Conservation (phyloP, 1,139 yeast genomes). For the Sugiyamaella novakii region DNA sequence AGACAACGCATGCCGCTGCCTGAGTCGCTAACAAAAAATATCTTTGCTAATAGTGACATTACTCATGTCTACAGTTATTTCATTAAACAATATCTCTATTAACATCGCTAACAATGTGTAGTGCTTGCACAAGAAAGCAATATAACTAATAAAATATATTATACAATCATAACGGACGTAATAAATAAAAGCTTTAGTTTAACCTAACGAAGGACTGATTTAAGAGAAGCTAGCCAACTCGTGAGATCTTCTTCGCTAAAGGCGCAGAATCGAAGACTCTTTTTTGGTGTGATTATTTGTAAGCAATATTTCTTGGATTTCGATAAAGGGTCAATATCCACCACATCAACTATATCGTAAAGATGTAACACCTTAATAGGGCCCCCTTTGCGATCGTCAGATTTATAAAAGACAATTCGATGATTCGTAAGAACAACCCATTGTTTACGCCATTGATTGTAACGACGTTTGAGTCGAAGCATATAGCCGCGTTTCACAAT, state of each 20-base stretch:
- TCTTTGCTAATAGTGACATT: no score
- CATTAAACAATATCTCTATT: no score
- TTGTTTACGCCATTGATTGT: conserved; percentile 53
- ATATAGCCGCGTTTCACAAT: conserved; percentile 50
- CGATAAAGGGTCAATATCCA: conserved; percentile 55
- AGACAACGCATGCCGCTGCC: no score
- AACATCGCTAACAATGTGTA: no score
- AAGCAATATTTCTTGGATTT: conserved; percentile 51
- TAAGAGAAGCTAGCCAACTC: conserved; percentile 54
- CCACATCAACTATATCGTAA: conserved; percentile 52
- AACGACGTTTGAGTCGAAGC: conserved; percentile 46
- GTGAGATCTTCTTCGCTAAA: conserved; percentile 52
- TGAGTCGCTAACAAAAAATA: no score
- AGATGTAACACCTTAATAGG: conserved; percentile 44
- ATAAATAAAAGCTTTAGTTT: neutral
- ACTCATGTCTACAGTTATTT: no score
- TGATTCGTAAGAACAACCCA: conserved; percentile 51
- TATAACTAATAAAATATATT: no score
- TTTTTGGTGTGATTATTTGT: conserved; percentile 52
- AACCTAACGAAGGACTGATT: conserved; percentile 28
- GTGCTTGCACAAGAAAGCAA: no score
- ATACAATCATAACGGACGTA: neutral
- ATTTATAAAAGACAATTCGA: conserved; percentile 49
- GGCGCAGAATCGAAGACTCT: conserved; percentile 51
- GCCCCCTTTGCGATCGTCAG: conserved; percentile 30